A percentile compares a stretch with the other conserved stretches of the same genome.
Evolutionary conservation across 23 red algal genomes (phyloP).

Genomic region (Gracilaria vermiculophylla): DNA sequence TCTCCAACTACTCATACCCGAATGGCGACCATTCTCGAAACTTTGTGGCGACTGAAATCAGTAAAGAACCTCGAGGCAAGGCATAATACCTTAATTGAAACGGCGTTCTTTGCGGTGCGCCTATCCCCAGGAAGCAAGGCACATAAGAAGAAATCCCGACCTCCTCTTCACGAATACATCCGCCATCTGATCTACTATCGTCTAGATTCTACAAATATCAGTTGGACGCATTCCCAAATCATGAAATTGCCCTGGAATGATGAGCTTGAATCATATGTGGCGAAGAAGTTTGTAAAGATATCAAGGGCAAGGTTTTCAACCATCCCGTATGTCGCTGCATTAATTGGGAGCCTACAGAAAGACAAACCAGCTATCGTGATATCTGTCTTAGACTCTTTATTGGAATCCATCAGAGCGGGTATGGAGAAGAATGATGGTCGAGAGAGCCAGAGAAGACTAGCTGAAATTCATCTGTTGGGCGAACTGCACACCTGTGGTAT

Average conservation of each 20-base stretch:
- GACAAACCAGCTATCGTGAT: constrained; percentile 57
- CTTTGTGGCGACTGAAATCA: constrained; percentile 84
- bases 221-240: constrained; percentile 75
- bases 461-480: constrained; percentile 78
- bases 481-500: constrained; percentile 71
- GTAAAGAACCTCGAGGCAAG: constrained; percentile 84
- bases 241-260: constrained; percentile 84
- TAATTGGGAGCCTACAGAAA: constrained; percentile 59
- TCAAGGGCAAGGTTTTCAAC: constrained; percentile 68
- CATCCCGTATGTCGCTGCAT: constrained; percentile 56
- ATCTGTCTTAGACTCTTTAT: constrained; percentile 59
- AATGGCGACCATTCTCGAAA: constrained; percentile 85
- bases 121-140: constrained; percentile 32
- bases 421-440: constrained; percentile 83
- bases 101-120: constrained; percentile 72
- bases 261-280: constrained; percentile 80
- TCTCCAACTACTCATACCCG: constrained; percentile 61
- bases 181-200: constrained; percentile 65
- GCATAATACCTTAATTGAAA: constrained; percentile 88
- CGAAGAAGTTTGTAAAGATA: constrained; percentile 78
- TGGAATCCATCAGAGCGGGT: constrained; percentile 67
- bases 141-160: constrained; percentile 53
- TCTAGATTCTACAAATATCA: constrained; percentile 39
- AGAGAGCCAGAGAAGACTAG: constrained; percentile 78
- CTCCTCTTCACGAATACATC: constrained; percentile 86